Conservation (phyloP, 2,329 filamentous ascomycete species). For the Claviceps humidiphila region DNA sequence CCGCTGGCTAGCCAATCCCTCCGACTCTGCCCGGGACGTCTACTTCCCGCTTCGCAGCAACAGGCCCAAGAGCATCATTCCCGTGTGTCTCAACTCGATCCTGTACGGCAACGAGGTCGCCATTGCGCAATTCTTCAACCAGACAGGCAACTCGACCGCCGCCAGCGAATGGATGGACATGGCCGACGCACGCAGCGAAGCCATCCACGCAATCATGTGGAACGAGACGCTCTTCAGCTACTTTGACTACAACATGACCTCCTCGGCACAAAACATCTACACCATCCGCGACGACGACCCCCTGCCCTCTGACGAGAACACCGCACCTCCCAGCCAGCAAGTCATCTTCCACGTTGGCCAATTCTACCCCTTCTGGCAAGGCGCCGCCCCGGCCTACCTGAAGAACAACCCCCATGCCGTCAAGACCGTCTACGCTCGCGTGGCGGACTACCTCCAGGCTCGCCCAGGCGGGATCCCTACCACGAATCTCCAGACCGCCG, state of each 20-base stretch:
- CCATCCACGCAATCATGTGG: constrained; percentile 53
- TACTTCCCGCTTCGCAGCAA: constrained; percentile 54
- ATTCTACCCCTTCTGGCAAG: constrained; percentile 58
- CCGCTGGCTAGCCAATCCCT: constrained; percentile 44
- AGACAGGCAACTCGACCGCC: constrained; percentile 34
- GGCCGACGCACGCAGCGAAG: constrained; percentile 41
- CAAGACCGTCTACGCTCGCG: constrained; percentile 37
- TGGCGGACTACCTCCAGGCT: constrained; percentile 37
- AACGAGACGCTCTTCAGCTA: constrained; percentile 48
- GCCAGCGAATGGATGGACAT: constrained; percentile 34
- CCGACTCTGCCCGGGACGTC: constrained; percentile 43
- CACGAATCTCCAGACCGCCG: constrained; percentile 45
- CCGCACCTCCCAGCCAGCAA: constrained; percentile 41
- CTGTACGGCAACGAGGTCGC: constrained; percentile 51
- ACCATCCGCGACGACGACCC: constrained; percentile 34
- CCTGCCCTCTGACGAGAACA: constrained; percentile 14
- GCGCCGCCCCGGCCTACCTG: constrained; percentile 44
- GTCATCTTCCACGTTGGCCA: constrained; percentile 45
- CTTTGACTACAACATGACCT: constrained; percentile 57
- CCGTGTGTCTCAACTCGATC: constrained; percentile 56
- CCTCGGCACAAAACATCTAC: constrained; percentile 40
- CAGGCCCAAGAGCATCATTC: constrained; percentile 44
- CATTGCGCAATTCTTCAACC: constrained; percentile 41
- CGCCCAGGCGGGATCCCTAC: constrained; percentile 46
- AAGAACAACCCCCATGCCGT: constrained; percentile 47